Evolutionary conservation across 371 early-diverging fungal genomes (phyloP), one percentile per base, ranked within the genome.

Genomic region (Zopfochytrium polystomum): DNA sequence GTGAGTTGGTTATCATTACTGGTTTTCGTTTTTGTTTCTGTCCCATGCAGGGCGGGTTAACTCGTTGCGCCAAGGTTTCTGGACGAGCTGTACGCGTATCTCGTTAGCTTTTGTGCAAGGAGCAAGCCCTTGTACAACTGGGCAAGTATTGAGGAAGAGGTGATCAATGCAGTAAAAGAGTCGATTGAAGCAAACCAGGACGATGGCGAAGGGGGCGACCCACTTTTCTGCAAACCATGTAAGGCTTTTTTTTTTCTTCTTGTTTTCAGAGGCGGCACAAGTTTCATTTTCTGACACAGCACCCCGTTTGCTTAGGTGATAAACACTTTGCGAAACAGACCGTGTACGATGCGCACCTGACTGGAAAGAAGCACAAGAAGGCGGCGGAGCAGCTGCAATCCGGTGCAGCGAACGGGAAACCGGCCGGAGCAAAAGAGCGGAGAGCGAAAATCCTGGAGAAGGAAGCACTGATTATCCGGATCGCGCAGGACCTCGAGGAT

Each of bases 301-400:
- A 7, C 0, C 11, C 15, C 51, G 7, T 18, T 18, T 56, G 6
- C 5, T 9, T 56, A 83, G 83, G 88, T 63, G 75, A 83, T 31
- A 92, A 91, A 65, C 81, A 81, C 33, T 98, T 92, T 70, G 67
- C 90, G 32, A 96, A 95, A 60, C 68, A 87, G 27, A 85, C 88
- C 0, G 92, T 95, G 1, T 95, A 80, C 66, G 85, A 87, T 23
- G 86, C 84, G 22, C 96, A 98, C 71, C 72, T 93, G 67, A 85
- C 80, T 42, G 91, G 91, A 20, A 90, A 90, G 71, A 95, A 95
- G 62, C 98, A 96, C 72, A 79, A 81, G 45, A 95, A 91, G 65
- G 90, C 90, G 1, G 87, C 81, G 9, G 83, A 83, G 31, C 74
- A 77, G 32, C 53, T 87, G 49, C 27, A 61, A 61, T 50, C 67